phyloP scores from a whole-genome alignment of 805 yeast genomes.

The Jamesozyma lodderae region DNA sequence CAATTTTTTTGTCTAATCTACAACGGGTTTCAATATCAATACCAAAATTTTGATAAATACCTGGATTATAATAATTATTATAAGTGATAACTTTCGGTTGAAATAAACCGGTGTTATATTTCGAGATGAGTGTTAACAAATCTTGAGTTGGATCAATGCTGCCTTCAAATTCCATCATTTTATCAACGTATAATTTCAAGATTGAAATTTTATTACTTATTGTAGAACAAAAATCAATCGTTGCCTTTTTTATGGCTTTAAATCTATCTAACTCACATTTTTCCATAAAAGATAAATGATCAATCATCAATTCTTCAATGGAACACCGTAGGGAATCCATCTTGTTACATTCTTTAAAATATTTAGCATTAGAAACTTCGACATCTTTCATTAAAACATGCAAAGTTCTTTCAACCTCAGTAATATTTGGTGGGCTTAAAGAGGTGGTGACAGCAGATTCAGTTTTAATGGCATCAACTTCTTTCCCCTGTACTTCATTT shows the following conservation, averaged over 20 bases:
- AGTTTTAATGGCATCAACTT: neutral
- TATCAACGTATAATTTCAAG: constrained; percentile 51
- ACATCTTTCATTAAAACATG: constrained; percentile 50
- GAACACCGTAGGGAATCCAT: constrained; percentile 63
- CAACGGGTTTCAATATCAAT: constrained; percentile 65
- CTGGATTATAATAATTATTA: constrained; percentile 70
- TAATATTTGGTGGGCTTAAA: constrained; percentile 11
- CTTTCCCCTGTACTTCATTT: neutral
- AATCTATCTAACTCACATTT: constrained; percentile 73
- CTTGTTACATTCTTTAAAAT: constrained; percentile 44
- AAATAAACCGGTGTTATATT: constrained; percentile 65
- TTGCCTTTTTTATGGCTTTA: constrained; percentile 65
- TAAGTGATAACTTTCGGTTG: constrained; percentile 63
- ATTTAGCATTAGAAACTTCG: constrained; percentile 45
- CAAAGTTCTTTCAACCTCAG: constrained; percentile 36
- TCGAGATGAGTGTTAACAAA: constrained; percentile 53
- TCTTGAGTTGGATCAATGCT: constrained; percentile 64
- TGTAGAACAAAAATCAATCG: constrained; percentile 61
- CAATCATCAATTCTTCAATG: constrained; percentile 63
- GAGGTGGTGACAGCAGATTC: neutral
- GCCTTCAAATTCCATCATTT: constrained; percentile 56
- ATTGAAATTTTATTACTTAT: constrained; percentile 52
- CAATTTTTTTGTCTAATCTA: constrained; percentile 60
- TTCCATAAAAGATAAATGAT: constrained; percentile 69
- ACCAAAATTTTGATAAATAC: constrained; percentile 66